phyloP scores from a whole-genome alignment of 2,329 filamentous ascomycete species.

The Thielaviopsis punctulata region DNA sequence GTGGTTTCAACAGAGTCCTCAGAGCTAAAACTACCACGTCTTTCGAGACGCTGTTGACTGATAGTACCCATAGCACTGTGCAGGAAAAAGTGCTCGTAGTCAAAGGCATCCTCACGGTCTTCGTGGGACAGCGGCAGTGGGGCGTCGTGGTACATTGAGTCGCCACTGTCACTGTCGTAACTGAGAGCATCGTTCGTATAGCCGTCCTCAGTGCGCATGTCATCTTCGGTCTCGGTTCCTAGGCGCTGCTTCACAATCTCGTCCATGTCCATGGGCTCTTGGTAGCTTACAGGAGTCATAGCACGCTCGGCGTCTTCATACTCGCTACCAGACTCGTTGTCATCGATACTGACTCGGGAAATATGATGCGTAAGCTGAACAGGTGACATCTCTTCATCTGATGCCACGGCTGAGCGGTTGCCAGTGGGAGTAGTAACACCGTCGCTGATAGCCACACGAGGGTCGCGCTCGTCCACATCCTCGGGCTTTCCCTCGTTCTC shows the following conservation, averaged over 20 bases:
- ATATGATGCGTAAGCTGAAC: slow-evolving; percentile 1
- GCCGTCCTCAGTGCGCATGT: slow-evolving; percentile 23
- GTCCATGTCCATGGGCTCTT: slow-evolving; percentile 1
- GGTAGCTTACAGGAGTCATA: slow-evolving; percentile 1
- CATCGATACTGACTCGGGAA: slow-evolving; percentile 9
- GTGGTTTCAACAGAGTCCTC: slow-evolving; percentile 46
- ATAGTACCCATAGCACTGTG: slow-evolving; percentile 80
- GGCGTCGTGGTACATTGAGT: slow-evolving; percentile 46
- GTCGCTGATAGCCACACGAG: slow-evolving; percentile 6
- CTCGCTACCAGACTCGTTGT: slow-evolving; percentile 17
- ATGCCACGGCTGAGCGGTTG: slow-evolving; percentile 1
- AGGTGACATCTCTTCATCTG: slow-evolving; percentile 11
- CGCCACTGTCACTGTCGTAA: slow-evolving; percentile 44
- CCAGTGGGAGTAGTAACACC: slow-evolving; percentile 1
- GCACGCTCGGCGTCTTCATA: slow-evolving; percentile 14
- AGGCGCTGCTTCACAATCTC: slow-evolving; percentile 10
- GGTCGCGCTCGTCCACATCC: background rate
- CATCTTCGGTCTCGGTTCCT: slow-evolving; percentile 21
- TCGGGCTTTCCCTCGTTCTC: slow-evolving; percentile 12
- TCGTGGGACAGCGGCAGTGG: slow-evolving; percentile 60
- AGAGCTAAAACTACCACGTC: slow-evolving; percentile 37
- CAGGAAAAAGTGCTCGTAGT: slow-evolving; percentile 90
- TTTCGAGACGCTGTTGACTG: slow-evolving; percentile 32
- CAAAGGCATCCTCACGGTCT: slow-evolving; percentile 85
- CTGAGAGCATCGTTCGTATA: slow-evolving; percentile 21